Base-by-base conservation (phyloP, 495 filamentous ascomycete genomes). In the Penicillium robsamsonii region DNA sequence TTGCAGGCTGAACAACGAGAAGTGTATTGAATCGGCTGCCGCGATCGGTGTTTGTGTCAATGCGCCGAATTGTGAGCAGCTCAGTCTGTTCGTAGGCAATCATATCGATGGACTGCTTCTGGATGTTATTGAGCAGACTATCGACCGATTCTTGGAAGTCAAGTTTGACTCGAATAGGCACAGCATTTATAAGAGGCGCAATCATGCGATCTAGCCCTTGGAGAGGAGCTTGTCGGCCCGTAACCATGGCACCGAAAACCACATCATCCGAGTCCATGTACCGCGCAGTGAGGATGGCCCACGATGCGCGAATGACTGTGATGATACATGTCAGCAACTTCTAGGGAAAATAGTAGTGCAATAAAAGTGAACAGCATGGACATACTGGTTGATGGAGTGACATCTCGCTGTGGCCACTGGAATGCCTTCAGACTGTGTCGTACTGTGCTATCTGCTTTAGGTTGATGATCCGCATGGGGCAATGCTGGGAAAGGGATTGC, bases 191-290 rank as follows among this genome's bases (percentile, higher is more conserved):
- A 11, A 31, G 30, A 33, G 46, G 46, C 1, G 25, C 46, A 3
- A 20, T 17, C 5, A 48, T 35, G 17, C n/a, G 29, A 3, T 48
- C 46, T 15, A 48, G n/a, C 4, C 46, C 25, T 20, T 11, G n/a
- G 18, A 48, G n/a, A 33, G 46, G 46, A 33, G 29, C 46, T 11
- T 48, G 46, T 20, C 46, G 46, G 6, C 46, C 46, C 0, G 46
- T 48, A 2, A 48, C 46, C 29, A 31, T 48, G 29, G 46, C 27
- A 4, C 46, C 46, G 8, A 48, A 48, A 30, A 48, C 30, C 15
- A 48, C 46, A 35, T 48, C 46, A 7, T 17, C 29, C 5, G 25
- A 48, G 11, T 48, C n/a, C n/a, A 31, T 35, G 30, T 48, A 48
- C 2, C 30, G 46, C 29, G 29, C 27, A 5, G 27, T 18, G 15